Evolutionary conservation across 306 rosid species (phyloP).

Genomic region (Medicago arabica): DNA sequence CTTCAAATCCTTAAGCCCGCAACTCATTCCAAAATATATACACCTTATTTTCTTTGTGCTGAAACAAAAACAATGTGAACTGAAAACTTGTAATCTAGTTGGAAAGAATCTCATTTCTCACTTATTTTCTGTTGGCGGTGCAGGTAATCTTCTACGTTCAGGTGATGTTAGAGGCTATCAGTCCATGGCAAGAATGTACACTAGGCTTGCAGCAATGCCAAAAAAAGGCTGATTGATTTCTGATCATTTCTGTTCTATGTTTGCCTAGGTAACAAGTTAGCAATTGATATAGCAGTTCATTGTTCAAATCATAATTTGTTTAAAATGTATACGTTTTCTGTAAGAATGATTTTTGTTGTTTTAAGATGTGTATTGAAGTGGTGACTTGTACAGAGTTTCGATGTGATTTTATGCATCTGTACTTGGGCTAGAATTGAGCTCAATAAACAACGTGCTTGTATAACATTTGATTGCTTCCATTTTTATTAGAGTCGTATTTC

Average conservation of each 20-base stretch:
- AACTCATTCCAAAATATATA: constrained; percentile 24
- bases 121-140: constrained; percentile 22
- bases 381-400: constrained; percentile 40
- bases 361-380: constrained; percentile 24
- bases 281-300: constrained; percentile 22
- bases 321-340: constrained; percentile 30
- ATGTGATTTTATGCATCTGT: constrained; percentile 21
- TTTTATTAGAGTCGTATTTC: constrained; percentile 17
- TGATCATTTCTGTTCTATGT: constrained; percentile 29
- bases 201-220: constrained; percentile 97
- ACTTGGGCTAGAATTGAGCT: constrained; percentile 22
- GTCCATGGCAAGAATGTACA: constrained; percentile 98
- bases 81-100: constrained; percentile 25
- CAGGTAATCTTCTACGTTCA: constrained; percentile 92
- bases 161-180: constrained; percentile 89
- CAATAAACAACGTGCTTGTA: constrained; percentile 8
- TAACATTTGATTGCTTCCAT: constrained; percentile 25
- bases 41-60: constrained; percentile 6
- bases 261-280: constrained; percentile 34
- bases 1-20: constrained; percentile 27
- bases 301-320: constrained; percentile 33
- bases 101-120: neutral
- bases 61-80: neutral
- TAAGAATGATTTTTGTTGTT: constrained; percentile 29
- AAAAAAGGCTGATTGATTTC: constrained; percentile 77